Conservation (phyloP, 768 basidiomycete species). For the Mycena indigotica region DNA sequence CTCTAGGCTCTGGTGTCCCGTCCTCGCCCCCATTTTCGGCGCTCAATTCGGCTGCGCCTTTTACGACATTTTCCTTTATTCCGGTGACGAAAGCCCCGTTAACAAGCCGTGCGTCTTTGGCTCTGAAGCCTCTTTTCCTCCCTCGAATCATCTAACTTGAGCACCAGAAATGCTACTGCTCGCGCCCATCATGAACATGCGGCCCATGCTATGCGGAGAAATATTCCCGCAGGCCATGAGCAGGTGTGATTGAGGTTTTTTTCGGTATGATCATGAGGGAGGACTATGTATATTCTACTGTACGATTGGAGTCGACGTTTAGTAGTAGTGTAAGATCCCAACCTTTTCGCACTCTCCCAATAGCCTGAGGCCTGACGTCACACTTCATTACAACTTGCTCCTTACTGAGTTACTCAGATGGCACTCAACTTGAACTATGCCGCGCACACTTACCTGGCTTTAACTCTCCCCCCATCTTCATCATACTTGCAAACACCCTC, state of each 20-base stretch:
- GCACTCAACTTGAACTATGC: slow-evolving; percentile 38
- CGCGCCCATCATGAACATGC: slow-evolving; percentile 15
- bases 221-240: slow-evolving; percentile 16
- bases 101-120: slow-evolving; percentile 55
- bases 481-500: slow-evolving; percentile 34
- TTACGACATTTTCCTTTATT: slow-evolving; percentile 63
- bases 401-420: slow-evolving; percentile 14
- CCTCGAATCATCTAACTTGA: background rate
- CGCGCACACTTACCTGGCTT: slow-evolving; percentile 45
- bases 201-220: slow-evolving; percentile 2
- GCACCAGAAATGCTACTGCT: slow-evolving; percentile 13
- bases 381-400: no score
- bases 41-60: slow-evolving; percentile 53
- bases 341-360: no score
- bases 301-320: no score
- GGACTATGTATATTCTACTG: no score
- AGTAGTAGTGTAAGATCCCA: no score
- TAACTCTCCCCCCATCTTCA: slow-evolving; percentile 42
- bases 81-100: slow-evolving; percentile 54
- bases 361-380: no score
- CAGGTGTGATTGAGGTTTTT: no score
- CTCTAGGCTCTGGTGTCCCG: slow-evolving; percentile 60
- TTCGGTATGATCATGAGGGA: no score
- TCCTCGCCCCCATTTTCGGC: slow-evolving; percentile 62
- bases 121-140: slow-evolving; percentile 4